A percentile compares a stretch with the other conserved stretches of the same genome.
Conservation (phyloP, 352 stramenopile species). For the Globisporangium polare region DNA sequence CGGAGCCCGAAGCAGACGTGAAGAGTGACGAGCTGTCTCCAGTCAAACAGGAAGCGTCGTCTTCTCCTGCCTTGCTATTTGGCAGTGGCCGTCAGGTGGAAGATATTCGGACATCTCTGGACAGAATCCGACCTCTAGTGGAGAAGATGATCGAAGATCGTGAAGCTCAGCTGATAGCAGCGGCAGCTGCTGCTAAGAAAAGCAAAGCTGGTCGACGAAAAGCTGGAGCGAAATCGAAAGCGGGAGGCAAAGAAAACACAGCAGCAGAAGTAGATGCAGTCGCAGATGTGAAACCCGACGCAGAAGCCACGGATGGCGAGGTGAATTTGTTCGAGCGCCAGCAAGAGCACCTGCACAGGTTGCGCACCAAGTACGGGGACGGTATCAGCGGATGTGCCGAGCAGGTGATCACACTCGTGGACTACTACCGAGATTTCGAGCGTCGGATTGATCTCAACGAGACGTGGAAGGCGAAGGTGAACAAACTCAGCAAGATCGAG, state of each 20-base stretch:
- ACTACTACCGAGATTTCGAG: constrained; percentile 81
- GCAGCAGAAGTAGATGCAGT: not conserved
- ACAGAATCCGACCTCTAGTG: constrained; percentile 18
- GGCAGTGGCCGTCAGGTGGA: constrained; percentile 34
- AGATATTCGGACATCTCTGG: constrained; percentile 50
- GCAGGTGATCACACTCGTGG: constrained; percentile 75
- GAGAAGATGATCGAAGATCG: constrained; percentile 3
- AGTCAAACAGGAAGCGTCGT: not conserved
- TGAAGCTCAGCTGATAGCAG: not conserved
- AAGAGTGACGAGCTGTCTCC: not conserved
- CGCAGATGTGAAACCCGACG: not conserved
- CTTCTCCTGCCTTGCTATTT: constrained; percentile 21
- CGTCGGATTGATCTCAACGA: constrained; percentile 66
- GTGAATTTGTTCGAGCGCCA: constrained; percentile 11
- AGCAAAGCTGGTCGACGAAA: not conserved
- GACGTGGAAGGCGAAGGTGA: constrained; percentile 64
- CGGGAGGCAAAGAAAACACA: not conserved
- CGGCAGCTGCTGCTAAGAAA: not conserved
- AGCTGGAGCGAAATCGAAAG: not conserved
- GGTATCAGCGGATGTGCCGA: constrained; percentile 59
- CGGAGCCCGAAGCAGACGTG: not conserved
- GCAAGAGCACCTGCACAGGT: constrained; percentile 22
- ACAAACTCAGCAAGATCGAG: constrained; percentile 73
- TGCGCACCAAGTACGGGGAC: constrained; percentile 62
- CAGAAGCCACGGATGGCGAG: not conserved